Base-by-base conservation (phyloP, 225 moss, liverwort and hornwort genomes). In the Lunularia cruciata region DNA sequence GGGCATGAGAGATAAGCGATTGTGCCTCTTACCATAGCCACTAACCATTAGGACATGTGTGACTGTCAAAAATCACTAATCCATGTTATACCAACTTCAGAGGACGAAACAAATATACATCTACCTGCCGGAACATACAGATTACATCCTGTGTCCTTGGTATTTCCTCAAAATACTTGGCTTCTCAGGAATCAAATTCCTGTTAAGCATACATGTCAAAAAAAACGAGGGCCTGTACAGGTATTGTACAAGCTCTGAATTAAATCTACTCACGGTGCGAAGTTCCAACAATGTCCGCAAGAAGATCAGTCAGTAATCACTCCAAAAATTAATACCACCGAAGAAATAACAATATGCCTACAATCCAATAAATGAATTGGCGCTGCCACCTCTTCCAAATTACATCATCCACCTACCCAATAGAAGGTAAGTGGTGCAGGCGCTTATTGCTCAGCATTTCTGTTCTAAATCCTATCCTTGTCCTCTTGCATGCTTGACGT, bases 371-470 rank as follows among this genome's bases (percentile, higher is more conserved):
- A 49, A 28, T 34, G 25, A 47, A 67, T 32, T 36, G 25, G 49
- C 34, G 34, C 51, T 67, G 27, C 49, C 22, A 51, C 51, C 18
- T 51, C 15, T 19, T 49, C 48, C 34, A 30, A 22, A 67, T 20
- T 23, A 32, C 1, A 43, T 11, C 31, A 35, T 30, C 35, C 32
- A 49, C 49, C 40, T 38, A 5, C 19, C 61, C 6, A 61, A 0
- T 57, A 30, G 19, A 61, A 39, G 67, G 34, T 67, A 35, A 22
- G 51, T 52, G 35, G 35, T 48, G 49, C 67, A 51, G 51, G 48
- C 34, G 36, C 4, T 67, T 67, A 67, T 67, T 47, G 48, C 67
- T 67, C 51, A 51, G n/a, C 32, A 67, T 35, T 51, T 51, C 48
- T 48, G 34, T 46, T n/a, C 64, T 51, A 33, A 4, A 23, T 48